Conservation (phyloP, 2,329 filamentous ascomycete genomes). For the Diplodia mutila region DNA sequence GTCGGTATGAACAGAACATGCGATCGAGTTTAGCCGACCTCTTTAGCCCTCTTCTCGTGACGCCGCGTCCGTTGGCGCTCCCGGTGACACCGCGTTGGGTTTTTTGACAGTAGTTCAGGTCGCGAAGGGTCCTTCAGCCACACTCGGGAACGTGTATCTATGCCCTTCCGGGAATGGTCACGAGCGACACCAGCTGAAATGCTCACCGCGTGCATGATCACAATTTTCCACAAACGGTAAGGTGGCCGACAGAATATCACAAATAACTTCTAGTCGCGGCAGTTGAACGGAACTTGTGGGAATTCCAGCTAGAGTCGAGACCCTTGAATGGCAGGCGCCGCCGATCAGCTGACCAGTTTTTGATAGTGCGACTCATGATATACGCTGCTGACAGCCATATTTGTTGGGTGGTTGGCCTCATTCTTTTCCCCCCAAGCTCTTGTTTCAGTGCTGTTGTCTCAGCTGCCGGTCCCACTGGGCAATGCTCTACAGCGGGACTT, state of each 20-base stretch:
- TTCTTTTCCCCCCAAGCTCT: background rate
- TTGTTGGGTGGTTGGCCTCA: slow-evolving; percentile 12
- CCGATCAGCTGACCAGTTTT: slow-evolving; percentile 4
- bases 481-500: slow-evolving; percentile 54
- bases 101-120: background rate
- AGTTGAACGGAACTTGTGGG: background rate
- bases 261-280: background rate
- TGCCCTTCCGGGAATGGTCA: slow-evolving; percentile 18
- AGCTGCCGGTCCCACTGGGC: background rate
- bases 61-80: background rate
- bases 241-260: background rate
- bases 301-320: background rate
- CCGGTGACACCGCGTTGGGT: background rate
- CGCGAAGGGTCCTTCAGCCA: background rate
- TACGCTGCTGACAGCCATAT: background rate
- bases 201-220: slow-evolving; percentile 13
- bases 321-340: background rate
- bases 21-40: slow-evolving; percentile 3
- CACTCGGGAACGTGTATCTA: slow-evolving; percentile 7
- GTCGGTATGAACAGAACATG: slow-evolving; percentile 6
- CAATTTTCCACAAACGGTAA: slow-evolving; percentile 8
- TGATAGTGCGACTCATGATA: slow-evolving; percentile 3
- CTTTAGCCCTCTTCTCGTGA: background rate
- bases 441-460: slow-evolving; percentile 4
- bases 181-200: slow-evolving; percentile 11